Percentiles rank a stretch among this genome's conserved stretches.
These are phyloP conservation scores for Nannochloris sp. DNA, from an alignment of 139 green algal species.

Conservation along the genomic window DNA sequence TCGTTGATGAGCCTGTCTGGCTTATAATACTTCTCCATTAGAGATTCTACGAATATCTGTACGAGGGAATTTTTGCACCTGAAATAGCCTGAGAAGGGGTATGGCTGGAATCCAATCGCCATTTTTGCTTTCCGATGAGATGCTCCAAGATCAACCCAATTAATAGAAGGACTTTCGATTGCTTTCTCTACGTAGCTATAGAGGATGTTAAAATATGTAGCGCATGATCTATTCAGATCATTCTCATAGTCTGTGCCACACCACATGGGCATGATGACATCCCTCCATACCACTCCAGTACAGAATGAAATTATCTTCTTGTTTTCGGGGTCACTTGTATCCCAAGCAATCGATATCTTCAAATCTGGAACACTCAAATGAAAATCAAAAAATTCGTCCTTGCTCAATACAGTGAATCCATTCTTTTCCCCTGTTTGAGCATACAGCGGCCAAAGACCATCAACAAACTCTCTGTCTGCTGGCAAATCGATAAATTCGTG, in stretches of 20 bases:
- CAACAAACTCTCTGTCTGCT: constrained; percentile 15
- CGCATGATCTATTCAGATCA: constrained; percentile 20
- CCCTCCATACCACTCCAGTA: constrained; percentile 21
- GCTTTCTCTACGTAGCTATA: constrained; percentile 22
- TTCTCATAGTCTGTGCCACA: constrained; percentile 35
- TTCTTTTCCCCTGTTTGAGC: constrained; percentile 24
- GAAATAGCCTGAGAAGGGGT: constrained; percentile 30
- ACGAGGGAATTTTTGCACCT: constrained; percentile 29
- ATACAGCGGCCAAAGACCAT: constrained; percentile 28
- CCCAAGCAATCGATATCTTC: constrained; percentile 1
- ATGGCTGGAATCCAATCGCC: constrained; percentile 23
- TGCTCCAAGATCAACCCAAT: constrained; percentile 32
- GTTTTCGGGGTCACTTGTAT: constrained; percentile 11
- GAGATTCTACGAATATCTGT: constrained; percentile 17
- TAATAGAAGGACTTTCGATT: constrained; percentile 26
- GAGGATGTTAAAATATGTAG: constrained; percentile 32
- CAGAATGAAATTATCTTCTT: constrained; percentile 25
- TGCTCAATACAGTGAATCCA: constrained; percentile 27
- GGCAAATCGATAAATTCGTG: constrained; percentile 7
- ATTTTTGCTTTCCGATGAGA: constrained; percentile 21
- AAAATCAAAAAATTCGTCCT: constrained; percentile 32
- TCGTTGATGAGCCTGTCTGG: constrained; percentile 12
- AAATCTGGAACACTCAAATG: constrained; percentile 22
- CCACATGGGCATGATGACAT: constrained; percentile 36
- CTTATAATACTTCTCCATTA: constrained; percentile 23